phyloP scores from a whole-genome alignment of 768 basidiomycete genomes.

The Amanita inopinata region DNA sequence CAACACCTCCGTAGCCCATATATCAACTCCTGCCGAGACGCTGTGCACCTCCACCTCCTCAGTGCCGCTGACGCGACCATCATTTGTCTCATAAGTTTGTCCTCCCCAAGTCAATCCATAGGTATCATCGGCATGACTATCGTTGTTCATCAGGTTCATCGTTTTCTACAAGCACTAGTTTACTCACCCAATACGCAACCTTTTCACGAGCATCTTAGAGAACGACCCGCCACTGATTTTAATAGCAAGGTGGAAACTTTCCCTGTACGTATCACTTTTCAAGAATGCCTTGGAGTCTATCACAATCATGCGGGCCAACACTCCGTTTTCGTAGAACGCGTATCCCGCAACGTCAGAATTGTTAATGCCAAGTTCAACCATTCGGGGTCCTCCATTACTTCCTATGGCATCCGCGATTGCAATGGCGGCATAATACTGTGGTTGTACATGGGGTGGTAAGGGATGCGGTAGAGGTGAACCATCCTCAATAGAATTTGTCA shows the following conservation, averaged over 20 bases:
- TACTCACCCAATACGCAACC: conserved; percentile 36
- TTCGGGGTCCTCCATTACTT: conserved; percentile 26
- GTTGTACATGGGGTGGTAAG: conserved; percentile 50
- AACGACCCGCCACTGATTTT: conserved; percentile 14
- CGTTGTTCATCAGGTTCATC: background rate
- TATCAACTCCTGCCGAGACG: conserved; percentile 30
- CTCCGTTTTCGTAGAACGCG: conserved; percentile 42
- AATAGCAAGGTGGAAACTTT: conserved; percentile 32
- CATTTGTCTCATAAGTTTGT: conserved; percentile 43
- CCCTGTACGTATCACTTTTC: conserved; percentile 23
- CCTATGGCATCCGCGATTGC: conserved; percentile 52
- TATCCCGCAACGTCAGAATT: conserved; percentile 46
- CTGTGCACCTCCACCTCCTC: conserved; percentile 18
- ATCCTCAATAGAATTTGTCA: conserved; percentile 49
- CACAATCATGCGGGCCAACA: conserved; percentile 40
- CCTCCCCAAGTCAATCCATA: conserved; percentile 48
- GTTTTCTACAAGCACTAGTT: background rate
- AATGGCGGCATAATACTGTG: conserved; percentile 57
- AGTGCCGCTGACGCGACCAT: conserved; percentile 31
- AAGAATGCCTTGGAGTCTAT: conserved; percentile 51
- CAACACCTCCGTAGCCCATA: conserved; percentile 39
- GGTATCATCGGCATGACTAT: conserved; percentile 39
- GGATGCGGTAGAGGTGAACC: conserved; percentile 40
- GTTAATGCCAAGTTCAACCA: conserved; percentile 40
- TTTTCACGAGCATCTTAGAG: conserved; percentile 33